phyloP scores from a whole-genome alignment of 495 filamentous ascomycete species.

The Podospora conica region DNA sequence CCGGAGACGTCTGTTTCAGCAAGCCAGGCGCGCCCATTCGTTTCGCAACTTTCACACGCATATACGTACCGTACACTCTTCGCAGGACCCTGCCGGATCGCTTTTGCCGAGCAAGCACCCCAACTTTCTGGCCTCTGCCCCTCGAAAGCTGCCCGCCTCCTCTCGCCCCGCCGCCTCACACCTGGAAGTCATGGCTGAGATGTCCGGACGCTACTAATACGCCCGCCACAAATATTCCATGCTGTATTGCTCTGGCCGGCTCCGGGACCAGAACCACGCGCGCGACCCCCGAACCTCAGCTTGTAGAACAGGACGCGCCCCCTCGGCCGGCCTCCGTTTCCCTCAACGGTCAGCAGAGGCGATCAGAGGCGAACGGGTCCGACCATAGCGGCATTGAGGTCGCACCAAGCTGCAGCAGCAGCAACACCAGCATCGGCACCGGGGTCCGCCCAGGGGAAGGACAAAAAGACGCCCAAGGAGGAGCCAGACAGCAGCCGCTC shows the following conservation, averaged over 20 bases:
- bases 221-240: constrained; percentile 20
- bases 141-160: not conserved
- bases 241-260: constrained; percentile 20
- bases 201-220: constrained; percentile 27
- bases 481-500: not conserved
- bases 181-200: constrained; percentile 14
- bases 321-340: not conserved
- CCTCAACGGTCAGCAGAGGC: not conserved
- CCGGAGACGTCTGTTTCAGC: not conserved
- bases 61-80: too few species aligned
- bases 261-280: constrained; percentile 20
- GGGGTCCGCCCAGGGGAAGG: constrained; percentile 9
- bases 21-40: not conserved
- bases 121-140: constrained; percentile 14
- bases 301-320: not conserved
- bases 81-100: constrained; percentile 18
- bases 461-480: not conserved
- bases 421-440: constrained; percentile 14
- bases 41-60: constrained; percentile 9
- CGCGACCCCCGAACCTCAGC: constrained; percentile 19
- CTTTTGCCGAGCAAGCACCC: constrained; percentile 20
- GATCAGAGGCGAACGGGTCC: constrained; percentile 12
- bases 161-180: not conserved
- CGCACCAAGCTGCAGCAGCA: constrained; percentile 31
- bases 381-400: constrained; percentile 30